Conservation (phyloP, 768 basidiomycete species). For the Xanthoconium stramineum region DNA sequence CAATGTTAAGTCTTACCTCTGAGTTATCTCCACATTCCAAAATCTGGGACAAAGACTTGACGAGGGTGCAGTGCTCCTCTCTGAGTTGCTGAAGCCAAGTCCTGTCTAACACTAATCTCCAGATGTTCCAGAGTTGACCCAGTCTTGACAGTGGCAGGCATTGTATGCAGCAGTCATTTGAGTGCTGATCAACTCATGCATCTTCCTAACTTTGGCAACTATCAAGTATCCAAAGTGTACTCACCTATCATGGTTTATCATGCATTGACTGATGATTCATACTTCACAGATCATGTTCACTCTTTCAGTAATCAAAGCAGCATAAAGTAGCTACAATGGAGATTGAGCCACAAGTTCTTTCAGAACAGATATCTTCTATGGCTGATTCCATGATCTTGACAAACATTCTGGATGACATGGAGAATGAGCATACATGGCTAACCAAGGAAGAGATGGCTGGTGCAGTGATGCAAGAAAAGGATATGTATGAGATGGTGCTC, state of each 20-base stretch:
- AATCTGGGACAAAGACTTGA: too few species aligned
- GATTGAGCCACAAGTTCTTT: conserved; percentile 59
- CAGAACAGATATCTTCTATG: conserved; percentile 56
- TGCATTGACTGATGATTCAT: background rate
- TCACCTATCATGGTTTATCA: background rate
- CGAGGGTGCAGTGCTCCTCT: too few species aligned
- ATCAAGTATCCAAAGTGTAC: conserved; percentile 73
- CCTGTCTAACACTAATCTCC: too few species aligned
- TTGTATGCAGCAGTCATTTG: conserved; percentile 72
- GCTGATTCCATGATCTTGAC: conserved; percentile 86
- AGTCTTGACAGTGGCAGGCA: too few species aligned
- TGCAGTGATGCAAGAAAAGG: conserved; percentile 21
- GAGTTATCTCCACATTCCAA: too few species aligned
- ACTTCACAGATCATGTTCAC: conserved; percentile 65
- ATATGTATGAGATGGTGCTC: too few species aligned
- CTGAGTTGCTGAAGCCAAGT: too few species aligned
- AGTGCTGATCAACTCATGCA: conserved; percentile 86
- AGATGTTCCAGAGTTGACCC: too few species aligned
- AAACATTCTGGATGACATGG: conserved; percentile 85
- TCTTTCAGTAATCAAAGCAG: conserved; percentile 36
- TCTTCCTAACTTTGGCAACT: conserved; percentile 85
- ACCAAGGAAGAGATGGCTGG: conserved; percentile 91
- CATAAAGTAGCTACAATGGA: conserved; percentile 54
- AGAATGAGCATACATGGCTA: conserved; percentile 98
- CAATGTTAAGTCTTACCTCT: too few species aligned